phyloP scores from a whole-genome alignment of 176 grass and related monocot genomes.

The Carex cristatella region DNA sequence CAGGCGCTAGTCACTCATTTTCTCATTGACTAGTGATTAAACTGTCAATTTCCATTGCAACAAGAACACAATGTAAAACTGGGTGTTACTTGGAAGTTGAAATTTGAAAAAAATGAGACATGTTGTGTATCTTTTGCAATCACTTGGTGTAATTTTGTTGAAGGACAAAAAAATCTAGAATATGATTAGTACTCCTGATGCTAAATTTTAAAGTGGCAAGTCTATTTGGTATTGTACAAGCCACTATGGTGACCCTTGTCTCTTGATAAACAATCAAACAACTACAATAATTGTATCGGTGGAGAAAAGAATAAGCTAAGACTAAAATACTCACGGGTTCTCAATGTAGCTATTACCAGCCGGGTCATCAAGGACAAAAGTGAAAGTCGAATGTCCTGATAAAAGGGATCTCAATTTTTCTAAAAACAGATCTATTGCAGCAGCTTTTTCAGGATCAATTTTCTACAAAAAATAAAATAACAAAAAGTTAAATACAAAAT shows the following conservation, averaged over 20 bases:
- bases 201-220: background rate
- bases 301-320: background rate
- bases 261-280: background rate
- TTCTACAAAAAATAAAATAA: conserved; percentile 48
- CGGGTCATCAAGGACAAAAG: conserved; percentile 88
- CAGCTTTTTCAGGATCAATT: conserved; percentile 81
- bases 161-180: background rate
- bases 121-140: background rate
- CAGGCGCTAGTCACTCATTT: background rate
- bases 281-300: background rate
- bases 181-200: background rate
- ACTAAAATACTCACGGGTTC: conserved; percentile 57
- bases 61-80: background rate
- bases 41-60: background rate
- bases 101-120: background rate
- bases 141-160: background rate
- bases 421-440: conserved; percentile 84
- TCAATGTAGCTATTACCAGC: conserved; percentile 94
- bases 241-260: background rate
- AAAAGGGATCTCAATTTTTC: conserved; percentile 66
- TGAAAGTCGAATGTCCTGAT: conserved; percentile 62
- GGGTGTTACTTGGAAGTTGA: background rate
- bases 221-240: background rate
- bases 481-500: background rate
- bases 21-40: background rate